Percentiles rank a stretch among this genome's conserved stretches.
These are phyloP conservation scores for Simmondsia chinensis DNA, from an alignment of 148 eudicot species.

Conservation along the genomic window DNA sequence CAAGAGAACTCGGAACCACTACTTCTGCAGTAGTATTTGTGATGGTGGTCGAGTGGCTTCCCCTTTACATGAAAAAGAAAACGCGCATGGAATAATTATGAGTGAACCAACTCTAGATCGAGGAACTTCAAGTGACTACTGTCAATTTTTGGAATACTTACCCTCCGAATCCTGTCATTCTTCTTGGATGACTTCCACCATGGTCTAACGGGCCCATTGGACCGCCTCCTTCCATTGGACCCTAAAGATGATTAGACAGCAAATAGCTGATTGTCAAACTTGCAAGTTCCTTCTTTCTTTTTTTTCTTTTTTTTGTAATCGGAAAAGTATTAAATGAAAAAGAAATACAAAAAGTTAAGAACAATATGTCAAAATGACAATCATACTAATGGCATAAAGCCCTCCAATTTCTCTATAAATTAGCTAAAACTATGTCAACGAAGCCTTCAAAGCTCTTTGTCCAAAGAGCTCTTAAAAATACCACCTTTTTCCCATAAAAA, in stretches of 20 bases:
- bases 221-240: slow-evolving; percentile 40
- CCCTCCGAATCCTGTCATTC: slow-evolving; percentile 77
- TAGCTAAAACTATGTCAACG: too few species aligned
- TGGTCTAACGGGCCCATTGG: slow-evolving; percentile 50
- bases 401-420: too few species aligned
- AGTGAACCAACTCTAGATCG: slow-evolving; percentile 6
- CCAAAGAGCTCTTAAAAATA: too few species aligned
- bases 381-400: too few species aligned
- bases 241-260: slow-evolving; percentile 25
- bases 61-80: slow-evolving; percentile 24
- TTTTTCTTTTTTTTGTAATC: too few species aligned
- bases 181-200: slow-evolving; percentile 58
- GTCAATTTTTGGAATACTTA: slow-evolving; percentile 14
- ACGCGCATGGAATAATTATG: slow-evolving; percentile 1
- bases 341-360: too few species aligned
- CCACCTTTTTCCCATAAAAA: too few species aligned
- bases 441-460: too few species aligned
- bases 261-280: too few species aligned
- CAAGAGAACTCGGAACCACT: slow-evolving; percentile 74
- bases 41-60: slow-evolving; percentile 53
- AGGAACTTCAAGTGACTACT: not conserved
- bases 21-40: slow-evolving; percentile 90
- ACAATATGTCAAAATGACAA: too few species aligned
- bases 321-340: too few species aligned
- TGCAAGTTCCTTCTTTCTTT: too few species aligned